Conservation (phyloP, 148 eudicot species). For the Camellia granthamiana region DNA sequence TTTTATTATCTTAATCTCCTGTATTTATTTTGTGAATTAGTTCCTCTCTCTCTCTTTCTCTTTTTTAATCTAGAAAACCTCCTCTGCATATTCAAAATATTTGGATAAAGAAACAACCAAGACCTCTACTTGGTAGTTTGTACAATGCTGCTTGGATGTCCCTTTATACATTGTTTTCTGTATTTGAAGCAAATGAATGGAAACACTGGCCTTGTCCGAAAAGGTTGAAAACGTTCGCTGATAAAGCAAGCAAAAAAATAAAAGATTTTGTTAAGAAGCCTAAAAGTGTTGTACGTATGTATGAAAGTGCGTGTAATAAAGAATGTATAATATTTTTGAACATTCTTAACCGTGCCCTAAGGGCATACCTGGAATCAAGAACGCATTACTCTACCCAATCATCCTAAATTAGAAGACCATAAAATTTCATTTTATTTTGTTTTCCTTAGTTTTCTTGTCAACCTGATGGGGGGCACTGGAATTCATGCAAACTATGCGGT, state of each 20-base stretch:
- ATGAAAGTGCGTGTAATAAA: too few species aligned
- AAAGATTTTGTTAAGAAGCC: not conserved
- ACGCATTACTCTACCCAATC: not conserved
- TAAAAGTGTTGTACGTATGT: too few species aligned
- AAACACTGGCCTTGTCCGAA: not conserved
- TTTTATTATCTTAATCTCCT: not conserved
- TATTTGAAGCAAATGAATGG: not conserved
- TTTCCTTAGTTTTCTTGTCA: not conserved
- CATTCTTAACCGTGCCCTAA: too few species aligned
- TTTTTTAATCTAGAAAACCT: not conserved
- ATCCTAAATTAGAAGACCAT: not conserved
- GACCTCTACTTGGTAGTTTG: not conserved
- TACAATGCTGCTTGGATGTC: not conserved
- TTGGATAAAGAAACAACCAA: not conserved
- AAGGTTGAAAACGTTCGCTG: not conserved
- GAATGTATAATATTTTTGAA: too few species aligned
- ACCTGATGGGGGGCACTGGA: not conserved
- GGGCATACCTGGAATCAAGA: not conserved
- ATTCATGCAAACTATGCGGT: constrained; percentile 5
- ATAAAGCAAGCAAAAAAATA: not conserved
- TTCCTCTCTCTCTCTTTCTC: not conserved
- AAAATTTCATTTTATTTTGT: not conserved
- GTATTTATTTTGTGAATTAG: not conserved
- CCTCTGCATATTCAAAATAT: not conserved
- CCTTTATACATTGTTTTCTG: not conserved